phyloP scores from a whole-genome alignment of 208 protist species.

The Strigomonas galati region DNA sequence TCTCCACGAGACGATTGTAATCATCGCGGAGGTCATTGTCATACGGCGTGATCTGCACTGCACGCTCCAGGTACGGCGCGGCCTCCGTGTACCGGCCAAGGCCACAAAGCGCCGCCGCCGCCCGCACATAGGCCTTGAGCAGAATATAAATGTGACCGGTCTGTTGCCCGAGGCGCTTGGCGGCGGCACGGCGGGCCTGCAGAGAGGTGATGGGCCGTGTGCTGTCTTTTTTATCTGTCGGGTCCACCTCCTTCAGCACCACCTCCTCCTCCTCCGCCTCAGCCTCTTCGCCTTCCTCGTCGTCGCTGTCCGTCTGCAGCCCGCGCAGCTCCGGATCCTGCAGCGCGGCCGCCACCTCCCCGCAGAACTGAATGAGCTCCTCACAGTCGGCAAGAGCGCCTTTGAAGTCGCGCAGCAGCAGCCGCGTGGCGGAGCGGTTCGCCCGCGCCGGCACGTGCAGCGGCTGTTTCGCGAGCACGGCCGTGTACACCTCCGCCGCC shows the following conservation, averaged over 20 bases:
- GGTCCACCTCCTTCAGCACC: background rate
- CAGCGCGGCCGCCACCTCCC: slow-evolving; percentile 79
- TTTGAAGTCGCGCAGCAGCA: slow-evolving; percentile 69
- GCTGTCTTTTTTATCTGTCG: slow-evolving; percentile 23
- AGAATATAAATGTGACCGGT: slow-evolving; percentile 89
- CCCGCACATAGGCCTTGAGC: slow-evolving; percentile 89
- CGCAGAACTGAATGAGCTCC: slow-evolving; percentile 64
- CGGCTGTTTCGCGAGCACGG: slow-evolving; percentile 51
- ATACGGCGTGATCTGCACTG: slow-evolving; percentile 89
- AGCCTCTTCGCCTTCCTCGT: slow-evolving; percentile 74
- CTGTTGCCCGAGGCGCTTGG: slow-evolving; percentile 56
- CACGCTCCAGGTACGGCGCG: slow-evolving; percentile 68
- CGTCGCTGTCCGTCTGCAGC: slow-evolving; percentile 64
- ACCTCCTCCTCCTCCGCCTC: slow-evolving; percentile 16
- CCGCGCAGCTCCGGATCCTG: slow-evolving; percentile 31
- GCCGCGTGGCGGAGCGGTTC: slow-evolving; percentile 69
- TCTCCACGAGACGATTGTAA: slow-evolving; percentile 81
- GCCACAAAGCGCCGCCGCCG: slow-evolving; percentile 75
- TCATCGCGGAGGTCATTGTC: slow-evolving; percentile 90
- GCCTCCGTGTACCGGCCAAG: slow-evolving; percentile 75
- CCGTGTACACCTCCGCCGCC: slow-evolving; percentile 51
- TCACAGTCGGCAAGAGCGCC: slow-evolving; percentile 68
- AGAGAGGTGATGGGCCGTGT: slow-evolving; percentile 22
- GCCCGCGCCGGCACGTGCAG: slow-evolving; percentile 55
- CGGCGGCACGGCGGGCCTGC: slow-evolving; percentile 50